Evolutionary conservation across 495 filamentous ascomycete species (phyloP), one percentile per base, ranked within the genome.

Genomic region (Daldinia vernicosa): DNA sequence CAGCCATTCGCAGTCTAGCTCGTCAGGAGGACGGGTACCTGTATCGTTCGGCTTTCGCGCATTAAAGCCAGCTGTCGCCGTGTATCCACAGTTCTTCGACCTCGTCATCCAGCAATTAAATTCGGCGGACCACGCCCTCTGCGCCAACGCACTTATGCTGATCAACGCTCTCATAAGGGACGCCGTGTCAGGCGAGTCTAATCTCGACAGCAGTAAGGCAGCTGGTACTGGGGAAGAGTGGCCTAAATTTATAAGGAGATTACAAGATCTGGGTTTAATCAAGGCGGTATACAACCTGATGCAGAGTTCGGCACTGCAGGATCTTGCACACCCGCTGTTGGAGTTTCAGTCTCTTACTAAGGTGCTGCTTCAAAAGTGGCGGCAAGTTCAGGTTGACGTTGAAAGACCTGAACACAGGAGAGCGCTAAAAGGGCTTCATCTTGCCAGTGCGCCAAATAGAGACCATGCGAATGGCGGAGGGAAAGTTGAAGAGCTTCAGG

Each of bases 101-200:
- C 94, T 95, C 83, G 89, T 98, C 22, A 94, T 98, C 63, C 89
- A 87, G 70, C 89, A 94, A 75, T 83, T 98, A 12, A 93, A 94
- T 37, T 93, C 93, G 11, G 95, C 95, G 17, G 95, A 99, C 75
- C 96, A 99, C 80, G 93, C 94, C 3, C 85, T 99, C 17, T 98
- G 96, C 79, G 95, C 94, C 52, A 98, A 98, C 81, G 93, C 95
- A 2, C 82, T 99, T 37, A 94, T 96, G 82, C 83, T 99, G 63
- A 92, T 99, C 75, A 99, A 98, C 76, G 91, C 94, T 0, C 84
- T 99, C 19, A 96, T 98, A 85, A 87, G 95, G 52, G 96, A 99
- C 78, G 91, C 94, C 2, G 90, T 98, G 55, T 89, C 91, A n/a
- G 91, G 89, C 77, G 93, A 95, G 56, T 15, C 70, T 56, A 57